Base-by-base conservation (phyloP, 202 grass and related monocot species). In the Sporobolus alterniflorus region DNA sequence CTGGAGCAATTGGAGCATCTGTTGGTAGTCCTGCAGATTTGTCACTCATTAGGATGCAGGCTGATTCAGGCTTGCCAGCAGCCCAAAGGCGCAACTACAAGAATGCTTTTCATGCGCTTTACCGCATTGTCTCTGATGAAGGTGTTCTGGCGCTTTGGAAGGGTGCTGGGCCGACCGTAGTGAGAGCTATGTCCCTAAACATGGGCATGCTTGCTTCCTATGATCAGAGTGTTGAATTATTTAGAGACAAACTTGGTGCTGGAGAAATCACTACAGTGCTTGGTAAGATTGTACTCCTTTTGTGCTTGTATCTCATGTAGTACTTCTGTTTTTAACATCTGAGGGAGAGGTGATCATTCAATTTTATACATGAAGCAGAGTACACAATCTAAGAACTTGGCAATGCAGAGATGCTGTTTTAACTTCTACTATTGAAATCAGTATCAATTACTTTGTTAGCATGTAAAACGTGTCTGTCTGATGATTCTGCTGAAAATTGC, bases 171-270 rank as follows among this genome's bases (percentile, higher is more conserved):
- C 91, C 91, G 44, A 94, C 91, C 55, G 88, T 94, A 74, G 91
- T 88, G 11, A 88, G 91, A 81, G 91, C 91, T 33, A 94, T 94
- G 91, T 73, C 91, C 7, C 84, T 94, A 22, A 94, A 94, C 81
- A 94, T 94, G 91, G 91, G 91, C 52, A 94, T 94, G 88, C 88
- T 94, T 90, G 91, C 91, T 30, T 94, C 91, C 14, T 94, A 94
- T 69, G 91, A 94, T 64, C 91, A 94, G 75, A 90, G 91, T 83
- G 88, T 86, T 43, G 91, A 94, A 71, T 24, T 94, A 55, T 90
- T 94, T 74, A 90, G 75, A 71, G 91, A 94, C 80, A 81, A 75
- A 68, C 60, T 94, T 77, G 91, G 85, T 34, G 62, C 86, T 64
- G 91, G 88, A 20, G 91, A 94, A 88, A 32, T 90, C 25, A 29